A percentile compares a stretch with the other conserved stretches of the same genome.
These are phyloP conservation scores for Stereum hirsutum DNA, from an alignment of 1,284 basidiomycete genomes.

Conservation along the genomic window DNA sequence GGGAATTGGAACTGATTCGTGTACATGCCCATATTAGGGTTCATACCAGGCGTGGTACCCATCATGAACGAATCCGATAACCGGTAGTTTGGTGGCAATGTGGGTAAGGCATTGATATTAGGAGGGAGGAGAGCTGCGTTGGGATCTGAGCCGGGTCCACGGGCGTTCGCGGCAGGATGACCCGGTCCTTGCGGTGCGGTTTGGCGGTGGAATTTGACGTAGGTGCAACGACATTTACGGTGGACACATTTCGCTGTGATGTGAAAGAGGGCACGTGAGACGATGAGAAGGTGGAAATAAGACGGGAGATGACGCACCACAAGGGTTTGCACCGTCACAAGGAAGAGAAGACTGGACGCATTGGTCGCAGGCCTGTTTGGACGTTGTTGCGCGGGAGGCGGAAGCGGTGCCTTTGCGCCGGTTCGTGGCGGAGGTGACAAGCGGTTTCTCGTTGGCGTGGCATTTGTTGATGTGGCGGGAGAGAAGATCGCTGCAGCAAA, in stretches of 20 bases:
- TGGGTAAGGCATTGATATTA: constrained; percentile 10
- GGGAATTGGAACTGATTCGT: constrained; percentile 10
- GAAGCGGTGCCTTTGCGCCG: constrained; percentile 51
- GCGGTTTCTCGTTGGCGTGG: constrained; percentile 66
- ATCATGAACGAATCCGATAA: constrained; percentile 20
- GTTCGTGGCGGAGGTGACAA: constrained; percentile 29
- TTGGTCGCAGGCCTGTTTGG: constrained; percentile 79
- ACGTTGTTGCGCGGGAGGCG: constrained; percentile 61
- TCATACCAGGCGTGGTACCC: constrained; percentile 13
- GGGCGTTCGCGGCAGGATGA: no score
- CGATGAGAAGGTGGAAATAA: not conserved
- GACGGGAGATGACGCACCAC: constrained; percentile 33
- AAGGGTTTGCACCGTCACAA: constrained; percentile 77
- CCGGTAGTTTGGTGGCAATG: constrained; percentile 17
- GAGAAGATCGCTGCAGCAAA: constrained; percentile 59
- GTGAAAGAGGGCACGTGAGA: not conserved
- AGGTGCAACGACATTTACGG: constrained; percentile 72
- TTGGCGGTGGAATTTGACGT: constrained; percentile 79
- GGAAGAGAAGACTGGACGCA: constrained; percentile 75
- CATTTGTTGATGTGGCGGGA: constrained; percentile 88
- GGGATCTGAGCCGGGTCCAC: constrained; percentile 14
- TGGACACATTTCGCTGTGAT: constrained; percentile 66
- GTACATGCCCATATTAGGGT: constrained; percentile 15
- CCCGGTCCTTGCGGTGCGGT: constrained; percentile 69
- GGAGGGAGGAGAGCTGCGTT: constrained; percentile 12